Conservation (phyloP, 768 basidiomycete genomes). For the Psilocybe subaeruginosa region DNA sequence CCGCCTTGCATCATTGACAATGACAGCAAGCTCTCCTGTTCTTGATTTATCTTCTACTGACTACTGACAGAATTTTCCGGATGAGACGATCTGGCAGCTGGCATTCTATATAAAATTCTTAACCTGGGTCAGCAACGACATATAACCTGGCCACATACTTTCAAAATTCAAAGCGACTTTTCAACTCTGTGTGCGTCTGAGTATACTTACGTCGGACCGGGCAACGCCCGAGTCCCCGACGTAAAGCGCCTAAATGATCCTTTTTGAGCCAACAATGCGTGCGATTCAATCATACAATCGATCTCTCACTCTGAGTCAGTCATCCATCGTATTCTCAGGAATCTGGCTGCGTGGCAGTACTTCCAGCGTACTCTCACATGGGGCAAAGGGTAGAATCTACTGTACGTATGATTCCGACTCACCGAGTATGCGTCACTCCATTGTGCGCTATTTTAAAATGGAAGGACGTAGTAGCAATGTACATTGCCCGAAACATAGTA, state of each 20-base stretch:
- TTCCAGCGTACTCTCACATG: background rate
- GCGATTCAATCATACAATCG: background rate
- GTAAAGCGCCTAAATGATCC: slow-evolving; percentile 3
- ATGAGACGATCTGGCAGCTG: background rate
- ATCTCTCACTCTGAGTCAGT: background rate
- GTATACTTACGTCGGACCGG: background rate
- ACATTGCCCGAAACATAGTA: background rate
- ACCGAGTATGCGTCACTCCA: background rate
- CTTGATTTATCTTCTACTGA: background rate
- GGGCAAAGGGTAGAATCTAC: background rate
- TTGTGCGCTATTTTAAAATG: background rate
- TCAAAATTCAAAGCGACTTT: no score
- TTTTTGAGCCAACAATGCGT: background rate
- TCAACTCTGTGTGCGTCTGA: background rate
- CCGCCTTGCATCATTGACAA: background rate
- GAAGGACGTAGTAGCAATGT: background rate
- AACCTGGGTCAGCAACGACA: no score
- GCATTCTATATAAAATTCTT: background rate
- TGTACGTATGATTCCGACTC: background rate
- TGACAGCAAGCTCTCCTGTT: background rate
- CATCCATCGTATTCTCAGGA: background rate
- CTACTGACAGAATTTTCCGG: background rate
- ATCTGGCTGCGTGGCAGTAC: background rate
- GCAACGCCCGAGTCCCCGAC: background rate
- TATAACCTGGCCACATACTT: no score